Evolutionary conservation across 2,329 filamentous ascomycete species (phyloP), one percentile per base, ranked within the genome.

Genomic region (Paraphaeosphaeria minitans): DNA sequence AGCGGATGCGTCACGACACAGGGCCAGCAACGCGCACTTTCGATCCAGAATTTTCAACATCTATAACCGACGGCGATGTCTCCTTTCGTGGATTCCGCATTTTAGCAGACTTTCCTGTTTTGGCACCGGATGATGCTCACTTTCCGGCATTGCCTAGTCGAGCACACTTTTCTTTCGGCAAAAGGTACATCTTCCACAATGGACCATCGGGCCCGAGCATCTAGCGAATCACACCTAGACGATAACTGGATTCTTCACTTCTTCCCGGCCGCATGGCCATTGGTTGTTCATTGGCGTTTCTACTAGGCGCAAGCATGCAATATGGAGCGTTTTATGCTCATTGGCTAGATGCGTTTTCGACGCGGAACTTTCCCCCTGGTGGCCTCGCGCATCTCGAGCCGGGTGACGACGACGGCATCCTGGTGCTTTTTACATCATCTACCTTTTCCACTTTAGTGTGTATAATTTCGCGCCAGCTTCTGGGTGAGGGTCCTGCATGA

Each of bases 381-480:
- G 31, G 7, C 35, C 53, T 33, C 41, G 53, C 35, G 57, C 54
- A 54, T 50, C 6, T 54, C 29, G 24, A 46, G 41, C 37, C 29
- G 55, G 46, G 57, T 53, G 59, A 61, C 59, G 60, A 53, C 59
- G 59, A 21, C 19, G 62, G 66, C 24, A 67, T 64, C 58, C 63
- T 59, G 63, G 62, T 65, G 58, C 57, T 56, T 60, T 68, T 62
- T 68, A 57, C 53, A 49, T n/a, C 46, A 48, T 58, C 56, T n/a
- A n/a, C n/a, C 46, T 62, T 58, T 42, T 42, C 13, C 60, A 56
- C 53, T 56, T 59, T 69, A 67, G 65, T 67, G 64, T 71, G 58
- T 69, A 69, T 67, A 68, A 59, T 62, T 61, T 61, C 60, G 66
- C 58, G 51, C 29, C 14, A 53, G 35, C 42, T 33, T 53, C 33